Evolutionary conservation across 2,329 filamentous ascomycete genomes (phyloP).

Genomic region (Mycocentrospora acerina): DNA sequence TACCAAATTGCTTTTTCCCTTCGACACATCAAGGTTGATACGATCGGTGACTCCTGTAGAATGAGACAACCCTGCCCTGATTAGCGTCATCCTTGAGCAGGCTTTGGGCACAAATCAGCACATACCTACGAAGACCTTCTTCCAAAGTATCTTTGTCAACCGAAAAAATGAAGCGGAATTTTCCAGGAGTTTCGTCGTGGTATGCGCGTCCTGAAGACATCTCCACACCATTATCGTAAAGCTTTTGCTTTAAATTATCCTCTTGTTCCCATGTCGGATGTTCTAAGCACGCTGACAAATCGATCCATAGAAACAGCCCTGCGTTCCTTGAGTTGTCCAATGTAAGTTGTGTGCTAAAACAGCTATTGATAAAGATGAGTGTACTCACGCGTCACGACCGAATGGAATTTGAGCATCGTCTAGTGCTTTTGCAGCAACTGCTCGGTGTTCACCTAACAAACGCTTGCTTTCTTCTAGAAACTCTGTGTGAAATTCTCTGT

Average conservation of each 20-base stretch:
- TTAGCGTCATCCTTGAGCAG: too few relatives aligned
- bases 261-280: background rate
- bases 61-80: too few relatives aligned
- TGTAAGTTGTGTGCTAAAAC: background rate
- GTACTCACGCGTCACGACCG: background rate
- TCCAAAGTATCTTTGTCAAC: constrained; percentile 3
- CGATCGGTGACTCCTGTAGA: too few relatives aligned
- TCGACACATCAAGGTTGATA: too few relatives aligned
- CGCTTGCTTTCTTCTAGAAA: background rate
- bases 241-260: background rate
- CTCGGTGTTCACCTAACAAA: background rate
- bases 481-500: background rate
- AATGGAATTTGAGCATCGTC: background rate
- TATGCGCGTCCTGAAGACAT: constrained; percentile 1
- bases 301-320: constrained; percentile 1
- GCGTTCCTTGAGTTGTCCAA: background rate
- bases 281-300: background rate
- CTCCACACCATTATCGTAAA: background rate
- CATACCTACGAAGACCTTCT: background rate
- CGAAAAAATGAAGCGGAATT: constrained; percentile 1
- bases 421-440: background rate
- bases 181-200: background rate
- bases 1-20: too few relatives aligned
- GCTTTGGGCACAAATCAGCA: too few relatives aligned
- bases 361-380: background rate